These are phyloP conservation scores for Geotrichum siamense DNA, from an alignment of 1,139 yeast species.

Conservation along the genomic window DNA sequence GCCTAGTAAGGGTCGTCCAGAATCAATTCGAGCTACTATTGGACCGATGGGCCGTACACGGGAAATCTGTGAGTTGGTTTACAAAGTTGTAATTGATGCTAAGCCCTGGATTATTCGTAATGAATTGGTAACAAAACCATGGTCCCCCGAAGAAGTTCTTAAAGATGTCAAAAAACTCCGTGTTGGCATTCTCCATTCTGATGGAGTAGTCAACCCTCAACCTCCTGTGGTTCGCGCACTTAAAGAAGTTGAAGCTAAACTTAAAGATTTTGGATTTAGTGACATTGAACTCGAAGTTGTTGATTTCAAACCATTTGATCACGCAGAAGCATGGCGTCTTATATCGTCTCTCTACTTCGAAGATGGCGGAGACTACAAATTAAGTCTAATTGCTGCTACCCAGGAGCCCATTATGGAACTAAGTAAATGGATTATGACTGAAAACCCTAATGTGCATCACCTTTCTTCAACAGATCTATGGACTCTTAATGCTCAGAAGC, in stretches of 20 bases:
- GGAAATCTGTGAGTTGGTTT: constrained; percentile 51
- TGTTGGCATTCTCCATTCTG: constrained; percentile 33
- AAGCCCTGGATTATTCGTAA: constrained; percentile 54
- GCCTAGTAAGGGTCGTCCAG: constrained; percentile 44
- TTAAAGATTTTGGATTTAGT: constrained; percentile 25
- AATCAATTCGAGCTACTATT: constrained; percentile 38
- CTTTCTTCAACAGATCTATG: constrained; percentile 33
- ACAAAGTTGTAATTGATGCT: constrained; percentile 45
- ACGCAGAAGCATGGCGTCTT: constrained; percentile 34
- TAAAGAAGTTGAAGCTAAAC: constrained; percentile 29
- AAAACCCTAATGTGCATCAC: constrained; percentile 22
- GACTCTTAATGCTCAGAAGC: constrained; percentile 33
- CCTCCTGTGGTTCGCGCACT: constrained; percentile 48
- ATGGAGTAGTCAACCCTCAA: constrained; percentile 36
- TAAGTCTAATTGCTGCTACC: constrained; percentile 31
- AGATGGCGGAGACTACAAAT: constrained; percentile 44
- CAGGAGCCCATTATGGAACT: constrained; percentile 42
- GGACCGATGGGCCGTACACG: constrained; percentile 46
- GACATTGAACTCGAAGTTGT: constrained; percentile 36
- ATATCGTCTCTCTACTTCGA: constrained; percentile 40
- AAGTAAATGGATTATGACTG: constrained; percentile 20
- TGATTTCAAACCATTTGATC: constrained; percentile 41
- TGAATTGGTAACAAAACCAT: constrained; percentile 41
- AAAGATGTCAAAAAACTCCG: constrained; percentile 32
- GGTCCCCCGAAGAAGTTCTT: constrained; percentile 40